phyloP scores from a whole-genome alignment of 495 filamentous ascomycete genomes.

The Peziza echinospora region DNA sequence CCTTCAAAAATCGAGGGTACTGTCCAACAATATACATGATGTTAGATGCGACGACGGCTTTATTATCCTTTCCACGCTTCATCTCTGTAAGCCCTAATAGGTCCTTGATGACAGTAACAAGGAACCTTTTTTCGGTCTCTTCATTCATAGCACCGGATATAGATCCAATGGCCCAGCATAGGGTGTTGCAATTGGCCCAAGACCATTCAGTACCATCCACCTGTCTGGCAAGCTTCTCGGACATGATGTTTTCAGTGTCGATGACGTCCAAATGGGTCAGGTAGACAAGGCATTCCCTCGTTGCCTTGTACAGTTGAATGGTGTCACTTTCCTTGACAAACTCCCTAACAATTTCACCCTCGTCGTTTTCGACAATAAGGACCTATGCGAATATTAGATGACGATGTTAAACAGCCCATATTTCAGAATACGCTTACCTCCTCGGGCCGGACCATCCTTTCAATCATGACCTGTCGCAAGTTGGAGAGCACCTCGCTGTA shows the following conservation, averaged over 20 bases:
- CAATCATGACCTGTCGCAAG: conserved; percentile 92
- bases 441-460: conserved; percentile 96
- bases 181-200: conserved; percentile 96
- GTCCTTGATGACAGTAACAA: conserved; percentile 97
- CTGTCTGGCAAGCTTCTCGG: conserved; percentile 84
- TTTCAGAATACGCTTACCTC: conserved; percentile 28
- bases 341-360: conserved; percentile 95
- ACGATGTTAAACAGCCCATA: background rate
- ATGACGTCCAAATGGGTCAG: conserved; percentile 93
- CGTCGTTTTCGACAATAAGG: conserved; percentile 96
- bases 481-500: conserved; percentile 86
- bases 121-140: conserved; percentile 93
- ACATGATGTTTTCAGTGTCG: conserved; percentile 97
- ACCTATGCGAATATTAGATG: conserved; percentile 26
- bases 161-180: conserved; percentile 98
- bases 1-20: conserved; percentile 93
- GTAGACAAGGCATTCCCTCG: conserved; percentile 90
- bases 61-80: conserved; percentile 98
- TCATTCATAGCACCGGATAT: conserved; percentile 99
- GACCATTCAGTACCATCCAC: conserved; percentile 95
- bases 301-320: conserved; percentile 98
- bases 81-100: conserved; percentile 94
- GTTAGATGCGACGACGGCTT: conserved; percentile 95
- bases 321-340: conserved; percentile 99
- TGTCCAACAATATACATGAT: conserved; percentile 99